These are phyloP conservation scores for Cladophialophora carrionii DNA, from an alignment of 2,329 filamentous ascomycete species.

Conservation along the genomic window DNA sequence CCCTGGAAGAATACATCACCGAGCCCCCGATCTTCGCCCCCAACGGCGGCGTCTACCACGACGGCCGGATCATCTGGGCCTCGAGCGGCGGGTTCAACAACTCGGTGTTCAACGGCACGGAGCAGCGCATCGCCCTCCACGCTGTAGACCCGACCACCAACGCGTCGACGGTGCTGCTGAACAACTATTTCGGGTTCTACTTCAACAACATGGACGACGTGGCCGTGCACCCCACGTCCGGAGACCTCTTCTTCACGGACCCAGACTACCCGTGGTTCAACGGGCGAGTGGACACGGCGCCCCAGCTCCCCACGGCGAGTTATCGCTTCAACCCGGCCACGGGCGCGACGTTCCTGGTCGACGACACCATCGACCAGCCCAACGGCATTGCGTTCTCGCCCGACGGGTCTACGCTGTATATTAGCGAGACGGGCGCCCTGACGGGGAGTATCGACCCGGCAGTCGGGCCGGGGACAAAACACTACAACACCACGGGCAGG, in stretches of 20 bases:
- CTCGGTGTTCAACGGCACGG: slow-evolving; percentile 40
- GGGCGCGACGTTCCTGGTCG: slow-evolving; percentile 44
- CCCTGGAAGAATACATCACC: slow-evolving; percentile 44
- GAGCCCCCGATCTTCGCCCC: slow-evolving; percentile 51
- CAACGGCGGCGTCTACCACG: slow-evolving; percentile 48
- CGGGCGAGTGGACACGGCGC: slow-evolving; percentile 44
- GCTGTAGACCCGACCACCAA: slow-evolving; percentile 52
- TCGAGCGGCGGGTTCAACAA: slow-evolving; percentile 46
- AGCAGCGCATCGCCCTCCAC: slow-evolving; percentile 49
- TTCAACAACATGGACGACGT: slow-evolving; percentile 52
- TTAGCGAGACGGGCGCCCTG: slow-evolving; percentile 47
- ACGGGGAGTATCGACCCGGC: slow-evolving; percentile 40
- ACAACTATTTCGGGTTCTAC: slow-evolving; percentile 54
- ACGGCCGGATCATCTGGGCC: slow-evolving; percentile 48
- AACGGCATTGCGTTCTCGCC: slow-evolving; percentile 52
- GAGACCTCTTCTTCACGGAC: slow-evolving; percentile 58
- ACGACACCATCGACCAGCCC: slow-evolving; percentile 47
- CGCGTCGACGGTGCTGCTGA: slow-evolving; percentile 48
- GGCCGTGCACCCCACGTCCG: slow-evolving; percentile 46
- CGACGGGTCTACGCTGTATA: slow-evolving; percentile 46
- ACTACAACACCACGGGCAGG: slow-evolving; percentile 30
- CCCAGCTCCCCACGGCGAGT: slow-evolving; percentile 45
- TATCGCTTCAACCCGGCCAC: slow-evolving; percentile 47
- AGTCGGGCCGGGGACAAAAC: slow-evolving; percentile 9
- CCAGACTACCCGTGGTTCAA: slow-evolving; percentile 48